Evolutionary conservation across 164 flowering plant species (phyloP), one percentile per base, ranked within the genome.

Genomic region (Dillenia suffruticosa): DNA sequence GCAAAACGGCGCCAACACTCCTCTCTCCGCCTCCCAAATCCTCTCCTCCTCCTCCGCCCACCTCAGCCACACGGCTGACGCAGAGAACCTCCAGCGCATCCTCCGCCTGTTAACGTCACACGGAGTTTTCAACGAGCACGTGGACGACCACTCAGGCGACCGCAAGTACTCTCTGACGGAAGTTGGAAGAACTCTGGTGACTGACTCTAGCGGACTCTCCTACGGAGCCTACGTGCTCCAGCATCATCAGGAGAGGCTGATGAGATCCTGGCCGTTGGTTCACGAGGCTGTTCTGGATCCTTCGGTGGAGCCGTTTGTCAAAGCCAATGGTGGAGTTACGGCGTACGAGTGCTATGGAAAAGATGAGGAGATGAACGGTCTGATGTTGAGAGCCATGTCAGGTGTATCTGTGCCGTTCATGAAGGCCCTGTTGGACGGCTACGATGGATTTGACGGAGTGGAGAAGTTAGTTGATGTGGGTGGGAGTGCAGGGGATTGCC

Each of bases 361-460:
- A 67, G 67, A 68, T 26, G 76, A 82, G 40, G 92, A 81, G 73
- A 82, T 83, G 87, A 89, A 87, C 64, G 85, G 56, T n/a, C 62
- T 86, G 73, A 89, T 87, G 92, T 81, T 50, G 76, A 70, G 44
- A 66, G 92, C 96, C 8, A 89, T 87, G 96, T 64, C 86, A 1
- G 92, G 96, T 1, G 84, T 83, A 16, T 86, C 96, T 0, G 89
- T 79, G 57, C 92, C 96, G 53, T 83, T 87, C 78, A 83, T 87
- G 84, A 81, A 68, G 66, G 85, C 87, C 1, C 40, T 89, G 1
- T 52, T 89, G 72, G 77, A 77, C 17, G 77, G 84, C 5, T 86
- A 86, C 65, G 80, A 77, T 56, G 92, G 90, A 54, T 86, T 89
- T 26, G 56, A 56, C 1, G 87, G 81, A 0, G 80, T 84, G 22